Percentiles rank a stretch among this genome's conserved stretches.
These are phyloP conservation scores for Sphagnum magellanicum DNA, from an alignment of 228 moss, liverwort and hornwort genomes.

Conservation along the genomic window DNA sequence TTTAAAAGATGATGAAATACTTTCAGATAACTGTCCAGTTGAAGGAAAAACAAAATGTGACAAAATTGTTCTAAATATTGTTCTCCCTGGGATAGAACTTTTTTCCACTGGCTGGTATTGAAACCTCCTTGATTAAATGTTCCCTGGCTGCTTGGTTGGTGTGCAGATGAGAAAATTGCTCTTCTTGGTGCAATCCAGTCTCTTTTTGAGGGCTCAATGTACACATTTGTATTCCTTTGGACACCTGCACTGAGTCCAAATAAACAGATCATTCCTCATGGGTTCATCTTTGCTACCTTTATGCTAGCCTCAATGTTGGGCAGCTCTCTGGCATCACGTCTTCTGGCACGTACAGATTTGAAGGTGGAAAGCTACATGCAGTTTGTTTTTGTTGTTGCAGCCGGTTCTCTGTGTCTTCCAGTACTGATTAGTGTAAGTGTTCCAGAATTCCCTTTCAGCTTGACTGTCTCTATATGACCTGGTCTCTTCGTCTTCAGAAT, in stretches of 20 bases:
- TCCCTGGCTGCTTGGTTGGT: not conserved
- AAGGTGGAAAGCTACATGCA: constrained; percentile 62
- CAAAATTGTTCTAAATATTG: too few relatives aligned
- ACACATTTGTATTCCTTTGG: constrained; percentile 58
- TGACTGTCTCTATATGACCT: too few relatives aligned
- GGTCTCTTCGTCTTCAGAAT: too few relatives aligned
- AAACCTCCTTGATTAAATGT: too few relatives aligned
- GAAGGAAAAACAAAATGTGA: too few relatives aligned
- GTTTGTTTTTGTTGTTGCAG: constrained; percentile 40
- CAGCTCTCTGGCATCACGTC: constrained; percentile 43
- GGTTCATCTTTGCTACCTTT: constrained; percentile 53
- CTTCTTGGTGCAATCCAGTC: constrained; percentile 55
- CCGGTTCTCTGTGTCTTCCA: constrained; percentile 38
- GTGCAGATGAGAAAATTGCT: constrained; percentile 49
- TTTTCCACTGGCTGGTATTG: too few relatives aligned
- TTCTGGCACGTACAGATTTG: constrained; percentile 24
- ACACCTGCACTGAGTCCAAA: constrained; percentile 45
- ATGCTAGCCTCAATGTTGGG: constrained; percentile 59
- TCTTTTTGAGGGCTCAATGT: constrained; percentile 57
- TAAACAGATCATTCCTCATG: constrained; percentile 32
- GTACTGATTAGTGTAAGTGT: constrained; percentile 38
- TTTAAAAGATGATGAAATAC: too few relatives aligned
- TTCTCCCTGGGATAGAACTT: too few relatives aligned
- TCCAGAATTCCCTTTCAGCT: too few relatives aligned
- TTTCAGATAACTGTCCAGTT: too few relatives aligned